Conservation (phyloP, 306 rosid genomes). For the Mimosa bimucronata region DNA sequence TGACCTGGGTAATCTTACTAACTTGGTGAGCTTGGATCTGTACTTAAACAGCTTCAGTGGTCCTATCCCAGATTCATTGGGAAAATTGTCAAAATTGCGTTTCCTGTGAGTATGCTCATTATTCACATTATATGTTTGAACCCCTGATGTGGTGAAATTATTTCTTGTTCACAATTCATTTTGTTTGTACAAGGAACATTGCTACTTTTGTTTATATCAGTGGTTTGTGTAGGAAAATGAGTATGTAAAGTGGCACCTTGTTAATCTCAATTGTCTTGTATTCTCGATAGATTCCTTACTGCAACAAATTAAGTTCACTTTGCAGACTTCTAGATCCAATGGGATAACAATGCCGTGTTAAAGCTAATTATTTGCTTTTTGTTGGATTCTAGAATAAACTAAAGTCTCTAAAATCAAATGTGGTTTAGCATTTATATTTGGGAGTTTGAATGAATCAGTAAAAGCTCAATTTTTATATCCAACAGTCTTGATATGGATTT, state of each 20-base stretch:
- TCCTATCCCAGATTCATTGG: conserved; percentile 91
- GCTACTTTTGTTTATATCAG: conserved; percentile 13
- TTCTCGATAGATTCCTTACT: not conserved
- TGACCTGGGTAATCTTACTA: conserved; percentile 97
- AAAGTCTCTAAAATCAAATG: not conserved
- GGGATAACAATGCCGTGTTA: too few relatives aligned
- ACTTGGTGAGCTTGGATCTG: conserved; percentile 99
- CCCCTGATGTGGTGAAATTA: not conserved
- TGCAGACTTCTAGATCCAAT: not conserved
- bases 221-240: conserved; percentile 14
- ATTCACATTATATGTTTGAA: not conserved
- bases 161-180: not conserved
- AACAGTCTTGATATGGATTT: not conserved
- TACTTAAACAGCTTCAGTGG: conserved; percentile 84
- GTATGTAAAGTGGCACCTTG: not conserved
- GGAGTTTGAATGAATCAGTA: not conserved
- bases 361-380: not conserved
- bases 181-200: conserved; percentile 15
- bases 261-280: not conserved
- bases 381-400: not conserved
- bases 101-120: conserved; percentile 80
- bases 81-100: conserved; percentile 89
- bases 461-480: not conserved
- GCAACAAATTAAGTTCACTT: not conserved
- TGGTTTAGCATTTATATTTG: conserved; percentile 14